A percentile compares a stretch with the other conserved stretches of the same genome.
These are phyloP conservation scores for Dichotomocladium elegans DNA, from an alignment of 371 early-diverging fungal genomes.

Conservation along the genomic window DNA sequence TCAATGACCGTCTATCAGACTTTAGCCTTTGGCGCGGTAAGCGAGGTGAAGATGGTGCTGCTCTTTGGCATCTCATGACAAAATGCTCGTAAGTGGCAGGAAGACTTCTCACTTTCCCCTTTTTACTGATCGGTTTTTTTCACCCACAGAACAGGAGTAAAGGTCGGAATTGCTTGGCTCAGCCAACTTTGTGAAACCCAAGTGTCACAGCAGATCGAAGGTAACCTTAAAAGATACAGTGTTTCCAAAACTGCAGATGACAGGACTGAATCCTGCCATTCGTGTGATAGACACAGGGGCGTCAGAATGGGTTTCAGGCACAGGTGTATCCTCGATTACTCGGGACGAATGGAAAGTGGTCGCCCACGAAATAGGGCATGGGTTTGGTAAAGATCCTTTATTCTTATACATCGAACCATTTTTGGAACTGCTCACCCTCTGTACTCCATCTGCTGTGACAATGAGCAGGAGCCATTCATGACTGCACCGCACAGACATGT, in stretches of 20 bases:
- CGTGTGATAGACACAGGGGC: constrained; percentile 31
- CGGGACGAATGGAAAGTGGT: constrained; percentile 93
- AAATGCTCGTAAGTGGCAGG: constrained; percentile 59
- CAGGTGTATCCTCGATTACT: constrained; percentile 84
- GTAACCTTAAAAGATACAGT: constrained; percentile 5
- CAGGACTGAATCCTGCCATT: background rate
- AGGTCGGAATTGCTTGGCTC: constrained; percentile 95
- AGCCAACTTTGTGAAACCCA: constrained; percentile 71
- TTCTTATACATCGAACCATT: background rate
- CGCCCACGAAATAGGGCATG: constrained; percentile 94
- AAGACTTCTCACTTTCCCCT: background rate
- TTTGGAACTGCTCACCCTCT: too few relatives aligned
- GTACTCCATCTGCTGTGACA: too few relatives aligned
- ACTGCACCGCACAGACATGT: constrained; percentile 62
- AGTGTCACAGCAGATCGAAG: constrained; percentile 44
- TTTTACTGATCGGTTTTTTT: background rate
- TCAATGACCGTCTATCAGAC: constrained; percentile 80
- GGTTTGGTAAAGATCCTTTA: constrained; percentile 52
- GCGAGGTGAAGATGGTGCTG: constrained; percentile 65
- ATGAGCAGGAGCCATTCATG: constrained; percentile 51
- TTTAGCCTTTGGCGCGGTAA: constrained; percentile 88
- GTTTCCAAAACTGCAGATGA: background rate
- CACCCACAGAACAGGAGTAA: constrained; percentile 59
- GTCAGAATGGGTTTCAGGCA: constrained; percentile 70
- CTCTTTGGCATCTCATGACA: constrained; percentile 95